Base-by-base conservation (phyloP, 106 monocot species). In the Gastrodia elata region DNA sequence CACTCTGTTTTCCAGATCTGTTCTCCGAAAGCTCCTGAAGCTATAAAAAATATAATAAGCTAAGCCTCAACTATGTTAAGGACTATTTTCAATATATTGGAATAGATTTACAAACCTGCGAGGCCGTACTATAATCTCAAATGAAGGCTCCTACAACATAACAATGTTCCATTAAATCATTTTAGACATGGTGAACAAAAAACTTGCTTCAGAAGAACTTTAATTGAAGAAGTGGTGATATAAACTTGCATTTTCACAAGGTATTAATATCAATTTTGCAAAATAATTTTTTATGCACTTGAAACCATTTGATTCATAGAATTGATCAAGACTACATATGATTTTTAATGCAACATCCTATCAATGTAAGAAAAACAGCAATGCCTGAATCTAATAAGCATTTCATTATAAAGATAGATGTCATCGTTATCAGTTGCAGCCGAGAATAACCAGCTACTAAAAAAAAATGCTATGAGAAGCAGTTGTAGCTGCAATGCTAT, bases 1-100 rank as follows among this genome's bases (percentile, higher is more conserved):
- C 4, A 90, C 88, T 38, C 90, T 77, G 28, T 80, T 65, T 22
- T 28, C 20, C 55, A 94, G 75, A 55, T 68, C 71, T 55, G 74
- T 82, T 40, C 71, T 71, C 71, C 41, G 71, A 25, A 11, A 59
- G 15, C 35, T 49, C 75, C 76, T 67, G 39, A n/a, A 32, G 35
- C 33, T n/a, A 27, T 16, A 36, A 37, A 38, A 11, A 71, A 49
- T 38, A 4, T 28, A 6, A 64, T 48, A 34, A 28, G n/a, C 1
- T 37, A 43, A 13, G 30, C 37, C 58, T 37, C 9, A 57, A 37
- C 1, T 24, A 35, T 73, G 22, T 56, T 8, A 36, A 6, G 34
- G 5, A 67, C 18, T 0, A 3, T 65, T n/a, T 65, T 18, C 18
- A 65, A 22, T 22, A 20, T 56, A 20, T 65, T 27, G 10, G 14